These are phyloP conservation scores for Pyricularia sp. DNA, from an alignment of 2,329 filamentous ascomycete species.

Conservation along the genomic window DNA sequence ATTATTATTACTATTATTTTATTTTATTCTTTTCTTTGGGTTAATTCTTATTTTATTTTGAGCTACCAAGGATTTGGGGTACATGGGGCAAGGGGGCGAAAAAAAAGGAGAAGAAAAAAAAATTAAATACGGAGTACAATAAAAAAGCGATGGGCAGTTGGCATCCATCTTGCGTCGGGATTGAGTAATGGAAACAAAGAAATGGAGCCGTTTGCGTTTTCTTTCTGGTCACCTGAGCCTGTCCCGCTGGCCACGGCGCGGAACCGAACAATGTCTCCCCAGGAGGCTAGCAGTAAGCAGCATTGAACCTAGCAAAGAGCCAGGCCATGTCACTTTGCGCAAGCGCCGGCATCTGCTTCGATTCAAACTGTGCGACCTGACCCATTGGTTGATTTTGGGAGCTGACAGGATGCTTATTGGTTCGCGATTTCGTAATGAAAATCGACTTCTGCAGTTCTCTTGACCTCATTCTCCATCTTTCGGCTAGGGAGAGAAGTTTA, in stretches of 20 bases:
- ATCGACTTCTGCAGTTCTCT: not conserved
- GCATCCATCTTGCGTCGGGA: slow-evolving; percentile 13
- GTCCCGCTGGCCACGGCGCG: not conserved
- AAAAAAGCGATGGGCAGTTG: not conserved
- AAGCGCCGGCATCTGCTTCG: not conserved
- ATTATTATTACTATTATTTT: too few species aligned
- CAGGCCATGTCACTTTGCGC: not conserved
- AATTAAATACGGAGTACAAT: not conserved
- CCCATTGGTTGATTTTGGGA: not conserved
- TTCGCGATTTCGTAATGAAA: not conserved
- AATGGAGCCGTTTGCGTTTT: slow-evolving; percentile 21
- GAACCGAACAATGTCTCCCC: not conserved
- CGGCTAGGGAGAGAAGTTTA: not conserved
- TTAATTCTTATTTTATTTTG: not conserved
- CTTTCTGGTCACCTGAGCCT: slow-evolving; percentile 20
- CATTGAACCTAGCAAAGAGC: not conserved
- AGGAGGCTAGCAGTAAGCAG: not conserved
- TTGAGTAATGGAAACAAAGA: slow-evolving; percentile 41
- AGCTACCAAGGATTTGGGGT: not conserved
- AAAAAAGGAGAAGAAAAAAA: not conserved
- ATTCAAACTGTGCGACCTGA: not conserved
- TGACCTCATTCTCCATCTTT: not conserved
- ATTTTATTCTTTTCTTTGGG: too few species aligned
- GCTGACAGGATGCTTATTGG: not conserved
- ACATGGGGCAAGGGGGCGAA: not conserved